Conservation (phyloP, 345 rosid species). For the Arabis alpina region DNA sequence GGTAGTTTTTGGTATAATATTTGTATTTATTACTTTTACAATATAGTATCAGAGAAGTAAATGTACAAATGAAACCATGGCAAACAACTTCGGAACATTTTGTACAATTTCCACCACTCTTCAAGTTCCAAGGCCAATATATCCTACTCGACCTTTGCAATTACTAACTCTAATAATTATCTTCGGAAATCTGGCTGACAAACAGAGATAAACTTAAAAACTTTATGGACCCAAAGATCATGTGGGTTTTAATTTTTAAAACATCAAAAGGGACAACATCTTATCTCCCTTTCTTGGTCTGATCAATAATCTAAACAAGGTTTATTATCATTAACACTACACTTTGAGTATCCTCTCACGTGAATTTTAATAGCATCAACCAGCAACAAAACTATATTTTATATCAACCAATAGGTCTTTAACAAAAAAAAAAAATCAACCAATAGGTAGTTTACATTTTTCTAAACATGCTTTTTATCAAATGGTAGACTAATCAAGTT, state of each 20-base stretch:
- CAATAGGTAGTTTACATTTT: neutral
- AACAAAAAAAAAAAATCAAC: too few species aligned
- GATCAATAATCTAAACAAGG: conserved; percentile 17
- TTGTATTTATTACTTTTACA: neutral
- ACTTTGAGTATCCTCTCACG: conserved; percentile 25
- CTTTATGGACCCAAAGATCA: conserved; percentile 30
- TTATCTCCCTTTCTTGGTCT: conserved; percentile 37
- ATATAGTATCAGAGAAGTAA: neutral
- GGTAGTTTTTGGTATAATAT: neutral
- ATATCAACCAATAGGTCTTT: neutral
- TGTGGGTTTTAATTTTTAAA: conserved; percentile 28
- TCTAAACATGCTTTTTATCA: neutral
- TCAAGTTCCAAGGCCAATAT: conserved; percentile 41
- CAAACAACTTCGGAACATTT: conserved; percentile 36
- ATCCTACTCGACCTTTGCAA: conserved; percentile 28
- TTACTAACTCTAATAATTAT: conserved; percentile 21
- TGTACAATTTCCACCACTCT: conserved; percentile 35
- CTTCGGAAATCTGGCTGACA: neutral
- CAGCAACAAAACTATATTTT: neutral
- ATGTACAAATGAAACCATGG: conserved; percentile 27
- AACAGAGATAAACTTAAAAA: conserved; percentile 23
- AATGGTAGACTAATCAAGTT: conserved; percentile 3
- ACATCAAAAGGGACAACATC: conserved; percentile 39
- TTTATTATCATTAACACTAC: conserved; percentile 25
- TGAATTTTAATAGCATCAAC: conserved; percentile 19